Evolutionary conservation across 2,329 filamentous ascomycete genomes (phyloP), one percentile per base, ranked within the genome.

Genomic region (Davidsoniella virescens): DNA sequence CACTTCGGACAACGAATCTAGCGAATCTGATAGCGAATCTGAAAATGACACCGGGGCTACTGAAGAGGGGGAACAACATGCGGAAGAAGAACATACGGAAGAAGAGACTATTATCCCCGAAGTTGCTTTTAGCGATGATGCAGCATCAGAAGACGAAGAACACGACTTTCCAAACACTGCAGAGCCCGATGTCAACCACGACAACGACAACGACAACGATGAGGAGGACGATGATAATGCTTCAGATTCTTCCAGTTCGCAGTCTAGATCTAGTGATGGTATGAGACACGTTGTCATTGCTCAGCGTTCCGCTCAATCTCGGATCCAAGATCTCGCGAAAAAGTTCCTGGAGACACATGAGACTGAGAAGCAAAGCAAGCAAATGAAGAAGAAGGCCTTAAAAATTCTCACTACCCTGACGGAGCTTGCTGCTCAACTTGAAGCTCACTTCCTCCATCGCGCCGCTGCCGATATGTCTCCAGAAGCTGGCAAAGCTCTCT

Each of bases 291-390:
- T 69, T 39, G 58, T 68, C 12, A 67, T 70, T 8, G 70, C 73
- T 60, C 58, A 65, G 50, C 70, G 66, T 56, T 76, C 78, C 36
- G 74, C 51, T 7, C 76, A 84, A 55, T 75, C 85, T 49, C 72
- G 83, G 52, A 92, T 94, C 57, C 78, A 80, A 14, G 68, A 78
- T 29, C 76, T 83, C 52, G 88, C 92, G 0, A 85, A 84, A 63
- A 83, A 76, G 50, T 95, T 98, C 61, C 67, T 96, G 36, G 82
- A 88, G 52, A 71, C 75, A 0, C 87, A 96, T 56, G 87, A 95
- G 62, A 80, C 76, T 3, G 80, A 87, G 55, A 78, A 82, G 54
- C 73, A 75, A 55, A 80, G 80, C 16, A 81, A 79, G 59, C 70
- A 71, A 6, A 81, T 93, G 72, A 85, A 84, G 60, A 76, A 80